Percentiles rank a stretch among this genome's conserved stretches.
phyloP scores from a whole-genome alignment of 2,329 filamentous ascomycete genomes.

The Xylariales sp. region DNA sequence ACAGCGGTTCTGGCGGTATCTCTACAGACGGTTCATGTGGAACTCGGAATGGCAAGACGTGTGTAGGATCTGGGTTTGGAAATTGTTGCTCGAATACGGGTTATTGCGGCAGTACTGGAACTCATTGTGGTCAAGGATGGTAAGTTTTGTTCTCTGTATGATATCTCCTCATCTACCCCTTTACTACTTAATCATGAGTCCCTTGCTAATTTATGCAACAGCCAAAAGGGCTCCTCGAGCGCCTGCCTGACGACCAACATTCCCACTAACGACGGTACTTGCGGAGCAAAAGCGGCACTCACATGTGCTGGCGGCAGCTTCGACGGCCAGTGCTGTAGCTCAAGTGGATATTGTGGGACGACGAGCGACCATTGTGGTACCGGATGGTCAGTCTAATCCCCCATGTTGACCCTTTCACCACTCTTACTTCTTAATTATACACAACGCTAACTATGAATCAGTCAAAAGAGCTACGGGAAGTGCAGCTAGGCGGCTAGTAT shows the following conservation, averaged over 20 bases:
- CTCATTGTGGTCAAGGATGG: conserved; percentile 7
- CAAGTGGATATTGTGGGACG: conserved; percentile 2
- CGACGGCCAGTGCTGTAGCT: conserved; percentile 7
- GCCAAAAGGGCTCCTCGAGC: conserved; percentile 5
- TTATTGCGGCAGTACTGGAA: conserved; percentile 4
- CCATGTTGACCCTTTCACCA: not conserved
- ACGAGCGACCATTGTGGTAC: conserved; percentile 19
- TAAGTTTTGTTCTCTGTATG: conserved; percentile 1
- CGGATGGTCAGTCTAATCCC: conserved; percentile 20
- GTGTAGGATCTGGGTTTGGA: not conserved
- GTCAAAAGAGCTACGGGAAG: conserved; percentile 1
- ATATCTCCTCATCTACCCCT: not conserved
- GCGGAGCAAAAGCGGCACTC: conserved; percentile 1
- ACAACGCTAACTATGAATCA: conserved; percentile 1
- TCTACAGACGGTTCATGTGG: conserved; percentile 6
- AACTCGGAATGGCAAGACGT: conserved; percentile 3
- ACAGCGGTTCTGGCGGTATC: not conserved
- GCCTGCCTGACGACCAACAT: conserved; percentile 4
- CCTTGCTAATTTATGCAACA: not conserved
- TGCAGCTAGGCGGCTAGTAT: too few relatives aligned
- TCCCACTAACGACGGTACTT: conserved; percentile 5
- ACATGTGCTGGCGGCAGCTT: conserved; percentile 6
- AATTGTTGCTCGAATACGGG: conserved; percentile 1
- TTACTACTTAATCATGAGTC: not conserved
- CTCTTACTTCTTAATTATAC: not conserved